These are phyloP conservation scores for Tolypocladium sp. DNA, from an alignment of 2,329 filamentous ascomycete species.

Conservation along the genomic window DNA sequence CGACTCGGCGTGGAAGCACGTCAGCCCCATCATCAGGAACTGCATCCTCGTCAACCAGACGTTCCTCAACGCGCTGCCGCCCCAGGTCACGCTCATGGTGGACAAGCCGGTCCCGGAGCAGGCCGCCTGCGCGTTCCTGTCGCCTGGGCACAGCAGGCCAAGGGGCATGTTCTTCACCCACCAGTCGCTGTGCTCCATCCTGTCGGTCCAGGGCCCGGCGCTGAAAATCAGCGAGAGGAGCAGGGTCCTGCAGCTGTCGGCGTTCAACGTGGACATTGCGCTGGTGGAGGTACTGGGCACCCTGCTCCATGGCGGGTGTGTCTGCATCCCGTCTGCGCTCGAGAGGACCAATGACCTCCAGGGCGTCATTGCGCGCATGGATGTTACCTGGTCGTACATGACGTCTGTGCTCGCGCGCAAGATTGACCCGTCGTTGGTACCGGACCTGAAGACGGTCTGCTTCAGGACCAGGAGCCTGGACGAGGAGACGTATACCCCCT, in stretches of 20 bases:
- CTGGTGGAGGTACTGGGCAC: slow-evolving; percentile 43
- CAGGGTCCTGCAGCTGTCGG: slow-evolving; percentile 47
- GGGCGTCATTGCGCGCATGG: slow-evolving; percentile 38
- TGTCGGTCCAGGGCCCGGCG: slow-evolving; percentile 39
- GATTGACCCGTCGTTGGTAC: slow-evolving; percentile 25
- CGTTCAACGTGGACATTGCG: slow-evolving; percentile 43
- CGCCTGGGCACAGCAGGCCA: slow-evolving; percentile 37
- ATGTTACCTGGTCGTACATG: slow-evolving; percentile 43
- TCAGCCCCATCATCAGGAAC: slow-evolving; percentile 29
- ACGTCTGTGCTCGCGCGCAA: slow-evolving; percentile 49
- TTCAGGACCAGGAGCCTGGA: slow-evolving; percentile 42
- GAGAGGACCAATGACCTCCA: slow-evolving; percentile 40
- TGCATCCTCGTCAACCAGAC: slow-evolving; percentile 32
- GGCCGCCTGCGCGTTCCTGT: slow-evolving; percentile 53
- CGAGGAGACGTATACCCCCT: slow-evolving; percentile 36
- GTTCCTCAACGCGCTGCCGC: slow-evolving; percentile 25
- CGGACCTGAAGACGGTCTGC: slow-evolving; percentile 30
- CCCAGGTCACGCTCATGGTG: slow-evolving; percentile 17
- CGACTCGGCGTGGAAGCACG: slow-evolving; percentile 28
- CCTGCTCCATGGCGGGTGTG: slow-evolving; percentile 46
- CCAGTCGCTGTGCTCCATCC: slow-evolving; percentile 43
- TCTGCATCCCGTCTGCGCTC: slow-evolving; percentile 46
- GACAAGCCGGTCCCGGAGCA: slow-evolving; percentile 30
- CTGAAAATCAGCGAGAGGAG: slow-evolving; percentile 40
- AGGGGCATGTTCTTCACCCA: slow-evolving; percentile 57